Base-by-base conservation (phyloP, 2,329 filamentous ascomycete species). In the Cordyceps fumosorosea region DNA sequence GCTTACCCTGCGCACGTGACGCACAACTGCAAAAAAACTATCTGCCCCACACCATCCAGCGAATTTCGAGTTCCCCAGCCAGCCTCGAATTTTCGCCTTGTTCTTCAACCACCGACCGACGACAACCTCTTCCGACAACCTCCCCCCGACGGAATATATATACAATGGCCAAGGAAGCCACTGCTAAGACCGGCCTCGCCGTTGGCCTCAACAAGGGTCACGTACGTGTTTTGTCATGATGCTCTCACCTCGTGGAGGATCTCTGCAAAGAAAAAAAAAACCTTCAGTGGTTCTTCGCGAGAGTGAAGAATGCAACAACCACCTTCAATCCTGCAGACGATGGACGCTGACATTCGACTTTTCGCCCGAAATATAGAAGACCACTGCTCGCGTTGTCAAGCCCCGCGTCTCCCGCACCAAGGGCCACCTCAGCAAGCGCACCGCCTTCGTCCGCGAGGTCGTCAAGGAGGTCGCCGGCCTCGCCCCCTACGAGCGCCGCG, bases 401-500 rank as follows among this genome's bases (percentile, higher is more conserved):
- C 85, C 86, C 74, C 86, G 89, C 74, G 85, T 93, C 74, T 90
- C 88, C 75, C 84, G 89, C 73, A 93, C 88, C 83, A 98, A 97
- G 87, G 95, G 95, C 73, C 90, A 95, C 82, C 84, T 96, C 76
- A 96, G 90, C 84, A 96, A 96, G 89, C 89, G 93, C 76, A 98
- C 95, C 73, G 88, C 90, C 73, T 98, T 99, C 82, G 93, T 98
- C 72, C 87, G 95, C 73, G 93, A 97, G 77, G 89, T 99, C 77
- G 91, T 96, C 80, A 96, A 96, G 86, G 95, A 99, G 85, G 95
- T 98, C 79, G 88, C 93, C 80, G 95, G 90, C 76, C 89, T 95
- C 72, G 91, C 91, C 72, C 91, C 91, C 75, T 95, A 99, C 80
- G 95, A 99, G 89, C 93, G 95, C 81, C 92, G 95, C 77, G 91